Evolutionary conservation across 2,329 filamentous ascomycete species (phyloP).

Genomic region (Exophiala lecanii-corni): DNA sequence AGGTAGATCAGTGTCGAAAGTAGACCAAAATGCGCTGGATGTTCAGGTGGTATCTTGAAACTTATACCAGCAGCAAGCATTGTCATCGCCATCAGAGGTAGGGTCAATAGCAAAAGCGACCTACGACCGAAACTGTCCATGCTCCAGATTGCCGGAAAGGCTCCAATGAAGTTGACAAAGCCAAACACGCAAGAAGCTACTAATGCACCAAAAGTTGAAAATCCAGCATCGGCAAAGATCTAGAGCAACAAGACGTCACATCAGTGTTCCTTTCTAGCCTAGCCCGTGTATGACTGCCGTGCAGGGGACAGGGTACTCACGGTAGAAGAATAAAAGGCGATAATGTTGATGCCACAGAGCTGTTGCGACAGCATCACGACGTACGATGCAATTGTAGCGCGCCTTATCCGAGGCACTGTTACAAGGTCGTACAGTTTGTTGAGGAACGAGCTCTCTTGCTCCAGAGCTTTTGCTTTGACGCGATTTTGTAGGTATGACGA

Average conservation of each 20-base stretch:
- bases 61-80: slow-evolving; percentile 39
- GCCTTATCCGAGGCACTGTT: slow-evolving; percentile 30
- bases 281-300: too few relatives aligned
- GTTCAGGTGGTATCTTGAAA: slow-evolving; percentile 35
- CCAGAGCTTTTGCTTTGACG: slow-evolving; percentile 27
- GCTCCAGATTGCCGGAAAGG: slow-evolving; percentile 57
- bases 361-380: slow-evolving; percentile 33
- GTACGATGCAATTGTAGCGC: slow-evolving; percentile 30
- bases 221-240: slow-evolving; percentile 51
- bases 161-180: slow-evolving; percentile 60
- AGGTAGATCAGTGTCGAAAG: slow-evolving; percentile 27
- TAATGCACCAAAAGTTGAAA: slow-evolving; percentile 45
- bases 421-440: slow-evolving; percentile 34
- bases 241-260: too few relatives aligned
- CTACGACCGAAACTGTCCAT: slow-evolving; percentile 58
- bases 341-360: slow-evolving; percentile 56
- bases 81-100: slow-evolving; percentile 51
- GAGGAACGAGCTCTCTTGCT: slow-evolving; percentile 7
- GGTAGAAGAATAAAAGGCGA: slow-evolving; percentile 65
- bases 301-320: slow-evolving; percentile 26
- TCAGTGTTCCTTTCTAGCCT: too few relatives aligned
- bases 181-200: slow-evolving; percentile 58
- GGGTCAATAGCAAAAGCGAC: slow-evolving; percentile 52
- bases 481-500: slow-evolving; percentile 50
- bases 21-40: slow-evolving; percentile 23